These are phyloP conservation scores for Trichoderma asperellum DNA, from an alignment of 2,329 filamentous ascomycete genomes.

Conservation along the genomic window DNA sequence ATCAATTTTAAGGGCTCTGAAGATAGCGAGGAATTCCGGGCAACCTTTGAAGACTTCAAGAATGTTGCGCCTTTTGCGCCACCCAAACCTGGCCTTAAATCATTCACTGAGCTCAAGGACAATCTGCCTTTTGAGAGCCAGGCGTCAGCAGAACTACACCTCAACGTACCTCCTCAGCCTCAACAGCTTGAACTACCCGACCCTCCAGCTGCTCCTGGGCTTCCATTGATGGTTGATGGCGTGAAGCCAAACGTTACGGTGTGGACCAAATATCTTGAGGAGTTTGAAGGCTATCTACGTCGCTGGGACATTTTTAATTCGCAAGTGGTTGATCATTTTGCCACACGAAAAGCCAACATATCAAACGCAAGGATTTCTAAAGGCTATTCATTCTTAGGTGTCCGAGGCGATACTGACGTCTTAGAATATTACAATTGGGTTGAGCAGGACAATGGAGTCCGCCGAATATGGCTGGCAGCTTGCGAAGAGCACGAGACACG, in stretches of 20 bases:
- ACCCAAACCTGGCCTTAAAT: conserved; percentile 53
- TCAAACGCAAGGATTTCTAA: conserved; percentile 46
- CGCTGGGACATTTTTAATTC: conserved; percentile 56
- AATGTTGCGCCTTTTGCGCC: conserved; percentile 60
- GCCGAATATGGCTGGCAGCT: conserved; percentile 62
- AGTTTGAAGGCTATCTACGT: conserved; percentile 59
- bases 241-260: conserved; percentile 48
- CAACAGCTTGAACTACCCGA: conserved; percentile 51
- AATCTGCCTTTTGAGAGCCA: conserved; percentile 61
- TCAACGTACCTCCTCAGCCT: conserved; percentile 41
- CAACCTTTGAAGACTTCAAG: conserved; percentile 58
- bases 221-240: conserved; percentile 49
- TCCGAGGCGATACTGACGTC: conserved; percentile 51
- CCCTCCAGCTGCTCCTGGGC: conserved; percentile 54
- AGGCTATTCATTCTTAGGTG: conserved; percentile 51
- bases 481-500: conserved; percentile 63
- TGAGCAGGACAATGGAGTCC: conserved; percentile 66
- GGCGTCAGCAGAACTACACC: conserved; percentile 49
- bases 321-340: conserved; percentile 60
- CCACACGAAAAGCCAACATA: conserved; percentile 53
- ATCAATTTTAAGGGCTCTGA: conserved; percentile 55
- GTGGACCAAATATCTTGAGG: conserved; percentile 57
- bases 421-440: conserved; percentile 63
- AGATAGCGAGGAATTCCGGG: conserved; percentile 59
- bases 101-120: conserved; percentile 59